These are phyloP conservation scores for Craterostigma plantagineum DNA, from an alignment of 257 asterid species.

Conservation along the genomic window DNA sequence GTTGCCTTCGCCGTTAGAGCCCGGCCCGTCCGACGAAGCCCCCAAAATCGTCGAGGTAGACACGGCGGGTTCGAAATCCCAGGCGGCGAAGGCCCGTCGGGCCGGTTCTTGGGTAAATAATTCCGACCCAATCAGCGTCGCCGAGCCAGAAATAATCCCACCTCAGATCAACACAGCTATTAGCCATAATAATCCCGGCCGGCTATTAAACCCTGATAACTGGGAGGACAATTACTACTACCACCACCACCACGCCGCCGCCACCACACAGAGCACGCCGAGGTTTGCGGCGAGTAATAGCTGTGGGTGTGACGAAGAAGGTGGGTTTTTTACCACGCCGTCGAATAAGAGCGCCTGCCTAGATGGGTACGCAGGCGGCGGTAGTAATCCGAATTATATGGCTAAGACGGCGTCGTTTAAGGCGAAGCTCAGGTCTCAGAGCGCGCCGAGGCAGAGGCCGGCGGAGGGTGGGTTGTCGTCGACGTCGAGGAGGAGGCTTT, in stretches of 20 bases:
- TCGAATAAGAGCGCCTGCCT: slow-evolving; percentile 24
- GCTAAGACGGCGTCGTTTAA: slow-evolving; percentile 78
- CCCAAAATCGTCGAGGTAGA: slow-evolving; percentile 55
- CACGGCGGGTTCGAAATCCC: slow-evolving; percentile 25
- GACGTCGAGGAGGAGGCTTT: slow-evolving; percentile 19
- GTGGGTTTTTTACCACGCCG: slow-evolving; percentile 9
- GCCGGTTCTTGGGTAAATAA: slow-evolving; percentile 13
- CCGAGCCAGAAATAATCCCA: no score
- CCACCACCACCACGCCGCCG: slow-evolving; percentile 10
- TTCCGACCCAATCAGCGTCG: slow-evolving; percentile 1
- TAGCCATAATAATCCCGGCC: no score
- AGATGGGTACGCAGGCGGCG: not conserved
- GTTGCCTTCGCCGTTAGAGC: no score
- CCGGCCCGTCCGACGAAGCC: slow-evolving; percentile 38
- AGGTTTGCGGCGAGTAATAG: slow-evolving; percentile 18
- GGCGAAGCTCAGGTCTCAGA: slow-evolving; percentile 88
- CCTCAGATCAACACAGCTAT: no score
- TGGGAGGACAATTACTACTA: not conserved
- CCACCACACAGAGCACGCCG: slow-evolving; percentile 45
- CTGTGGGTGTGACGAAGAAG: slow-evolving; percentile 4
- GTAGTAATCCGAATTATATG: slow-evolving; percentile 56
- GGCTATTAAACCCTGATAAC: no score
- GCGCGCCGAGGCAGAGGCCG: slow-evolving; percentile 92
- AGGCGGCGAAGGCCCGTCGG: slow-evolving; percentile 30
- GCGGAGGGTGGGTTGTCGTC: no score